A percentile compares a stretch with the other conserved stretches of the same genome.
These are phyloP conservation scores for Populus alba DNA, from an alignment of 345 rosid species.

Conservation along the genomic window DNA sequence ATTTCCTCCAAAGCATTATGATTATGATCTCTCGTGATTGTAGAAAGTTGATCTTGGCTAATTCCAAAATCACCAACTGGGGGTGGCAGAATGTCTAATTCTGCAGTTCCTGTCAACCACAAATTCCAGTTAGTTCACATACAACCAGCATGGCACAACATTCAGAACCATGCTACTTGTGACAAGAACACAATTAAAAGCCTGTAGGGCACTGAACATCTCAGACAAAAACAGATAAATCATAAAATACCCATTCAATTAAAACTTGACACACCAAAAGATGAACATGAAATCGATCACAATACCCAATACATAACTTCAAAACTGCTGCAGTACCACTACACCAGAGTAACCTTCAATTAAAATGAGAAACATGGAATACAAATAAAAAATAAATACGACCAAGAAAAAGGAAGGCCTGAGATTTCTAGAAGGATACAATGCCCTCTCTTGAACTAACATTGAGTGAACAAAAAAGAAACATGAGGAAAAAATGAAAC, in stretches of 20 bases:
- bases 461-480: neutral
- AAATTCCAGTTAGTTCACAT: neutral
- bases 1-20: slow-evolving; percentile 49
- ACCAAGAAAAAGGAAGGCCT: neutral
- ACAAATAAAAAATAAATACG: neutral
- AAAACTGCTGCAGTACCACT: neutral
- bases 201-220: neutral
- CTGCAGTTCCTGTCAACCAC: slow-evolving; percentile 28
- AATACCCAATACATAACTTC: neutral
- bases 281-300: neutral
- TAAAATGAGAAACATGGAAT: neutral
- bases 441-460: neutral
- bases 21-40: slow-evolving; percentile 76
- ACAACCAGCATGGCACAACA: neutral
- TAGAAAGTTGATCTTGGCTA: slow-evolving; percentile 66
- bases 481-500: neutral
- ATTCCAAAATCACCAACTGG: slow-evolving; percentile 59
- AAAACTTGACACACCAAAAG: neutral
- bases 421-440: neutral
- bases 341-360: neutral
- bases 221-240: neutral
- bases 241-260: neutral
- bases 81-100: slow-evolving; percentile 19
- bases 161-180: neutral
- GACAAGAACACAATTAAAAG: neutral